Evolutionary conservation across 2,329 filamentous ascomycete species (phyloP), one percentile per base, ranked within the genome.

Genomic region (Rugonectria rugulosa): DNA sequence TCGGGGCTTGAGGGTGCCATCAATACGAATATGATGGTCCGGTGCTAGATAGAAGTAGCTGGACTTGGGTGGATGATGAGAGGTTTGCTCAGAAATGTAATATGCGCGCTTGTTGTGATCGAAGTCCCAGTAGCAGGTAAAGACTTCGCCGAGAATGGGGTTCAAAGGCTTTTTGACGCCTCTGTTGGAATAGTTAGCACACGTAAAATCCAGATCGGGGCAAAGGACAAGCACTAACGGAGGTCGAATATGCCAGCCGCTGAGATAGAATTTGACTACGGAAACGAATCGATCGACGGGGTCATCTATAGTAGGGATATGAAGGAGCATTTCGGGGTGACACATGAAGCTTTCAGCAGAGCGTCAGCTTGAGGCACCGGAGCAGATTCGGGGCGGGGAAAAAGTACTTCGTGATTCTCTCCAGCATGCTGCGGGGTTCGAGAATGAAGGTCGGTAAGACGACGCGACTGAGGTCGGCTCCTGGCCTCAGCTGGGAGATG

Each of bases 41-140:
- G 95, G 95, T 0, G 91, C 93, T 88, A 97, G 93, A 78, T 97
- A 99, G 75, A 99, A 99, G 79, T 99, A 99, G 76, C 92, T 97
- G 41, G 94, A 98, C 78, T 99, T 99, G 23, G 95, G 95, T 26
- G 95, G 95, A 71, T 99, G 95, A 73, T 99, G 95, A 23, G 93
- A 98, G 2, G 95, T 99, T 75, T 99, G 95, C 76, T 99, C 95
- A 42, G 94, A 88, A 65, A 99, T 92, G 77, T 99, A 99, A 78
- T 97, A 99, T 60, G 91, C 94, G 64, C 86, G 87, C 26, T 91
- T 96, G 15, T 88, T 81, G 74, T 96, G 90, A 12, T 88, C 84
- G 60, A 96, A 88, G 65, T 97, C 90, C 95, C 95, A 99, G 75
- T 95, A 97, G 74, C 94, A 93, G 47, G 92, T 94, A 72, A 93